Evolutionary conservation across 148 eudicot genomes (phyloP), one percentile per base, ranked within the genome.

Genomic region (Persicaria tinctoria): DNA sequence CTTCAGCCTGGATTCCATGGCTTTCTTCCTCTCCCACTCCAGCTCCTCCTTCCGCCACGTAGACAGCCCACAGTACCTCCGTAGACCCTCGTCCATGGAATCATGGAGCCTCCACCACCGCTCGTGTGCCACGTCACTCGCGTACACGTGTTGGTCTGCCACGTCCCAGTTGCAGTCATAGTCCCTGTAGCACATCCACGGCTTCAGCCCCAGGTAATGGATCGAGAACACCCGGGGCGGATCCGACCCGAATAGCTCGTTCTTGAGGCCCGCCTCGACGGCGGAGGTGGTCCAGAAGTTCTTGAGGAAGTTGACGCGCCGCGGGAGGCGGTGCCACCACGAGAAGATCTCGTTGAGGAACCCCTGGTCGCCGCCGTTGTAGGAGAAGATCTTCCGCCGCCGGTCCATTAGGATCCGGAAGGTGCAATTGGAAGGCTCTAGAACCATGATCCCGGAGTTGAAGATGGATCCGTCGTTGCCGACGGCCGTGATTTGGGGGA

Each of bases 291-390:
- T 86, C 98, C 98, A 94, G 73, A 92, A 92, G 27, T 95, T 92
- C 85, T 95, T 95, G 54, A 92, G 27, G 16, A 89, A 95, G 68
- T 92, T 95, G 3, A 95, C 90, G 4, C 98, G 79, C 53, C 97
- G 80, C 8, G 98, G 96, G 27, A 95, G 78, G 41, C 98, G 76
- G 55, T 95, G 98, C 98, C 98, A 95, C 93, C 93, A 95, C 4
- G 92, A 90, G n/a, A 92, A 95, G 0, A 95, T 83, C 80, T 95
- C 98, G 38, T 95, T 95, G 0, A 95, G 73, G 75, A 92, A 95
- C 5, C 98, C 98, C 60, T 95, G 98, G 57, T 95, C 98, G 1
- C 98, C 98, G 8, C 98, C 98, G 53, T 95, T 95, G 75, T 92
- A 92, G 0, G 98, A 95, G 0, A 87, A 79, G 6, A 95, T 87